Conservation (phyloP, 345 rosid genomes). For the Triadica sebifera region DNA sequence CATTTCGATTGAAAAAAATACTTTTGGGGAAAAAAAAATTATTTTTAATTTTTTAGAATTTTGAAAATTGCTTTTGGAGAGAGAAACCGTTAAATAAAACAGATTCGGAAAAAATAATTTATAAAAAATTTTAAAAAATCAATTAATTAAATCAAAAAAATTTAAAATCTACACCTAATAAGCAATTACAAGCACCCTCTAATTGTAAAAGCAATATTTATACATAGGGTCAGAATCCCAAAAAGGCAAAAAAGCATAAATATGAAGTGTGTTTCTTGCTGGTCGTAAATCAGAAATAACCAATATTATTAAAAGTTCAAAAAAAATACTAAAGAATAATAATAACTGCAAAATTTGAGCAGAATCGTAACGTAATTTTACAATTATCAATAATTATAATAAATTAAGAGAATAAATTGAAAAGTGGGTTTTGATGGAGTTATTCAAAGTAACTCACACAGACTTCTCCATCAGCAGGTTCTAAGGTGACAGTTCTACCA, state of each 20-base stretch:
- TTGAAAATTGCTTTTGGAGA: too few relatives aligned
- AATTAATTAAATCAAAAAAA: too few relatives aligned
- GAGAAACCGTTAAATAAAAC: too few relatives aligned
- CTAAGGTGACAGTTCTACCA: slow-evolving; percentile 81
- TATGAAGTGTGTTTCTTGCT: not conserved
- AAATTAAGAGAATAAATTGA: not conserved
- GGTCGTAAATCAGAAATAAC: not conserved
- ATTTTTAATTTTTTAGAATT: too few relatives aligned
- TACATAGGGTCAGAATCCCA: not conserved
- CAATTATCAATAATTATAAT: not conserved
- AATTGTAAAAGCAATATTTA: too few relatives aligned
- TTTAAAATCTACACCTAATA: too few relatives aligned
- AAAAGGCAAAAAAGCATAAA: not conserved
- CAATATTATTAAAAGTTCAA: not conserved
- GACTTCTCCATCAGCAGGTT: slow-evolving; percentile 61
- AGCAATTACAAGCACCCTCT: too few relatives aligned
- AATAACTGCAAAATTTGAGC: not conserved
- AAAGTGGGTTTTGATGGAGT: not conserved
- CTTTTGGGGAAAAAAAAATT: too few relatives aligned
- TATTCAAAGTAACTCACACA: slow-evolving; percentile 50
- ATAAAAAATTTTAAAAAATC: too few relatives aligned
- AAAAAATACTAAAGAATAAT: not conserved
- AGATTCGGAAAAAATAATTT: too few relatives aligned
- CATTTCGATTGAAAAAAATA: too few relatives aligned
- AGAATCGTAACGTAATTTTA: not conserved